A percentile compares a stretch with the other conserved stretches of the same genome.
Conservation (phyloP, 176 grass and related monocot species). For the Musa troglodytarum region DNA sequence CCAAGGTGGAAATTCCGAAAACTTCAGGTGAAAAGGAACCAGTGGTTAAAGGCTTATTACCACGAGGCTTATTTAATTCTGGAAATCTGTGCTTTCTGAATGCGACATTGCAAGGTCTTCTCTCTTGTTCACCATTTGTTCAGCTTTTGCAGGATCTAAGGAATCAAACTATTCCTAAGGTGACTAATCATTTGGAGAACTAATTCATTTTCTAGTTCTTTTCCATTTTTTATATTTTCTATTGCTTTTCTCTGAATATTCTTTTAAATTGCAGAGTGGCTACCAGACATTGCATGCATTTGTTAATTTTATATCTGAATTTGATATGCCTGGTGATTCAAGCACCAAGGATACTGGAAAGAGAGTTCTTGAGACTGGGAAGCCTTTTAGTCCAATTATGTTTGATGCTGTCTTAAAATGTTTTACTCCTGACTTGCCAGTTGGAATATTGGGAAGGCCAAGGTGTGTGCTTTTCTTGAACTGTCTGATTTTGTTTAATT, state of each 20-base stretch:
- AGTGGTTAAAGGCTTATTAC: slow-evolving; percentile 43
- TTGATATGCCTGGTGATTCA: slow-evolving; percentile 50
- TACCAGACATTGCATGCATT: slow-evolving; percentile 76
- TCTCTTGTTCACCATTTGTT: slow-evolving; percentile 82
- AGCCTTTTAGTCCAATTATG: slow-evolving; percentile 67
- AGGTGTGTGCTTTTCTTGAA: slow-evolving; percentile 30
- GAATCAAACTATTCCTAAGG: slow-evolving; percentile 62
- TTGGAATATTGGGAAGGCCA: slow-evolving; percentile 59
- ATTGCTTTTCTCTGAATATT: not conserved
- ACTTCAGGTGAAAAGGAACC: slow-evolving; percentile 29
- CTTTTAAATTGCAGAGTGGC: slow-evolving; percentile 34
- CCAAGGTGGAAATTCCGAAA: slow-evolving; percentile 10
- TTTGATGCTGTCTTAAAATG: slow-evolving; percentile 73
- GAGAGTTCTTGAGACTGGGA: slow-evolving; percentile 38
- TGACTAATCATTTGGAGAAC: slow-evolving; percentile 14
- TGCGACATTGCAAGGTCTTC: slow-evolving; percentile 82
- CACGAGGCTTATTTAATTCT: slow-evolving; percentile 80
- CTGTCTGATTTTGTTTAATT: not conserved
- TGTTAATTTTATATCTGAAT: slow-evolving; percentile 76
- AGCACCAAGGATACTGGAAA: slow-evolving; percentile 54
- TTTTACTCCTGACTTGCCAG: slow-evolving; percentile 71
- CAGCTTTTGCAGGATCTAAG: slow-evolving; percentile 62
- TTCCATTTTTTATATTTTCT: slow-evolving; percentile 15
- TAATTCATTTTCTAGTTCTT: not conserved
- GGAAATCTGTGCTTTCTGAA: slow-evolving; percentile 96